Base-by-base conservation (phyloP, 495 filamentous ascomycete species). In the Ramalina intermedia region DNA sequence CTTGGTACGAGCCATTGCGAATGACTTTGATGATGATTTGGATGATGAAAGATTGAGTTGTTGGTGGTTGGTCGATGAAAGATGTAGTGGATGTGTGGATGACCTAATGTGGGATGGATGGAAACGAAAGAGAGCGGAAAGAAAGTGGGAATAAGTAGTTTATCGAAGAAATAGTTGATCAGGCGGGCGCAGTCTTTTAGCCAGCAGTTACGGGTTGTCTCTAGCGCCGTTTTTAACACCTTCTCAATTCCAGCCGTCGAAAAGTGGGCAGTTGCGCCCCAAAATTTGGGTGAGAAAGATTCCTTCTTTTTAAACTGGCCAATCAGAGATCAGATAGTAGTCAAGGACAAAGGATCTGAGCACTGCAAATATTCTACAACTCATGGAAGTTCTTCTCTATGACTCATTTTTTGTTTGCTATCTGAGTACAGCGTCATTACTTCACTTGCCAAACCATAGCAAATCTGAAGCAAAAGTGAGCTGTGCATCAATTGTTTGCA, bases 1-100 rank as follows among this genome's bases (percentile, higher is more conserved):
- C 85, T 98, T 99, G 61, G 91, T 99, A 69, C 91, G 86, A 64
- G 91, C 91, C 91, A 99, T 98, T 75, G 67, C 76, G 60, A 58
- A 53, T 60, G 67, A 65, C 64, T 51, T 57, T 52, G 48, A 37
- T 54, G 63, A 57, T 58, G 62, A 27, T 49, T 35, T 26, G 12
- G 38, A 46, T 52, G 57, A 54, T 40, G 46, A 27, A 42, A 47
- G 37, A 49, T 57, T 58, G 51, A 53, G 61, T 67, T 69, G 64
- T 66, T 6, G 55, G 48, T 55, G 46, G 58, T 53, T 58, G 65
- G 58, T 68, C 57, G 60, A 60, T 57, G 57, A 50, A 43, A 33
- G 29, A 33, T 33, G 39, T 63, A 69, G 60, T 58, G 63, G 69
- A 69, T 70, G 55, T 65, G 52, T 69, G 66, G 71, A 70, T 74